These are phyloP conservation scores for Raphanus raphanistrum DNA, from an alignment of 345 rosid genomes.

Conservation along the genomic window DNA sequence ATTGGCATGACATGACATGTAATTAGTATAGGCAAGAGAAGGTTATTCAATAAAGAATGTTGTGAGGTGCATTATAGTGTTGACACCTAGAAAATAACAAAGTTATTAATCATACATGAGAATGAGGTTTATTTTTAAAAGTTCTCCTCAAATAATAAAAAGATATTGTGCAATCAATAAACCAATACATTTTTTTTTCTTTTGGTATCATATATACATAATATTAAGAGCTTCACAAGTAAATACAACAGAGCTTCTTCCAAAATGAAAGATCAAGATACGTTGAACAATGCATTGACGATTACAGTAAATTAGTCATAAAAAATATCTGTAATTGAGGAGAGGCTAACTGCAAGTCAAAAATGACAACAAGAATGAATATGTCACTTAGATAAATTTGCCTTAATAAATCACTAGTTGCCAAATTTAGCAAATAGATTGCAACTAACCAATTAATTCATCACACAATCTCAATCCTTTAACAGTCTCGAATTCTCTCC, in stretches of 20 bases:
- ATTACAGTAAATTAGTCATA: background rate
- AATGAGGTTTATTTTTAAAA: too few relatives aligned
- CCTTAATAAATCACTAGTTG: slow-evolving; percentile 18
- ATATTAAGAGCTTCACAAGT: background rate
- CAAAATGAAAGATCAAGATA: background rate
- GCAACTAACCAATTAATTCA: slow-evolving; percentile 28
- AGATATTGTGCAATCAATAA: too few relatives aligned
- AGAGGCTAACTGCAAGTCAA: slow-evolving; percentile 16
- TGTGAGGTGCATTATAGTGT: too few relatives aligned
- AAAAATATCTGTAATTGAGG: slow-evolving; percentile 6
- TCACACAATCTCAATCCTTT: slow-evolving; percentile 31
- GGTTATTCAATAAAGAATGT: too few relatives aligned
- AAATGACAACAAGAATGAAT: slow-evolving; percentile 20
- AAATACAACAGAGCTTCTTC: background rate
- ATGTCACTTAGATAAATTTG: slow-evolving; percentile 26
- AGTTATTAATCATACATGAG: too few relatives aligned
- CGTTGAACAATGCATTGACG: background rate
- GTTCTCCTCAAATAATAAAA: too few relatives aligned
- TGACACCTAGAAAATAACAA: too few relatives aligned
- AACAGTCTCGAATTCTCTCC: slow-evolving; percentile 12
- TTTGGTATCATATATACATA: too few relatives aligned
- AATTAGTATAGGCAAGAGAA: too few relatives aligned
- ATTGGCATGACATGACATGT: too few relatives aligned
- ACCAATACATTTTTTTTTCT: too few relatives aligned
- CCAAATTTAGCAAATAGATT: slow-evolving; percentile 29